Base-by-base conservation (phyloP, 805 yeast genomes). In the Hagleromyces aurorensis region DNA sequence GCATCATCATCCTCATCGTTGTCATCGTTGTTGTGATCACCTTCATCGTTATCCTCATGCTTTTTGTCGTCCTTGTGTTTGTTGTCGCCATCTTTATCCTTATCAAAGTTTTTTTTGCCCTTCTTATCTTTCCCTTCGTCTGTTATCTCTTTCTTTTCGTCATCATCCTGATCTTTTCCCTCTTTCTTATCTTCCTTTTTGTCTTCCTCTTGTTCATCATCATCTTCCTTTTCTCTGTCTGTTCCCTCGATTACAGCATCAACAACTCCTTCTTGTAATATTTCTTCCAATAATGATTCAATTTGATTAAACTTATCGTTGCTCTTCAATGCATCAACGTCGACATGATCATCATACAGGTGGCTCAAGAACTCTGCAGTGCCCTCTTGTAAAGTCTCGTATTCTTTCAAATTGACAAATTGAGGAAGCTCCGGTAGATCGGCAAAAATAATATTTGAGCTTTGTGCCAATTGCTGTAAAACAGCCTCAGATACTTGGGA, bases 351-450 rank as follows among this genome's bases (percentile, higher is more conserved):
- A 8, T 22, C 29, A 6, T 31, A 21, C 15, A 40, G 14, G n/a
- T 38, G 30, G 14, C 29, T 36, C 15, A 36, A 14, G 4, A 36
- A 16, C 14, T 36, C 37, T 10, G 27, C 30, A 10, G 39, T 32
- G 7, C 36, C 30, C 16, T 30, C 31, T 19, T 24, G 29, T 19
- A 33, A 21, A 16, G 29, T 35, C 16, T 37, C 41, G 16, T 46
- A 48, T 22, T 49, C 50, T 10, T 36, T 43, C 3, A 37, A 19
- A 13, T 43, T 50, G 16, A 50, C 38, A 33, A 51, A 51, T 30
- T 49, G 48, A 13, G 55, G 57, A 21, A 43, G 19, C 6, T 39
- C 48, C n/a, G 50, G 50, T 12, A 48, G 28, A 34, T 46, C 48
- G 18, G 50, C 43, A 37, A 51, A 41, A 2, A 48, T 39, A 31